Base-by-base conservation (phyloP, 768 basidiomycete genomes). In the Lentinus tigrinus region DNA sequence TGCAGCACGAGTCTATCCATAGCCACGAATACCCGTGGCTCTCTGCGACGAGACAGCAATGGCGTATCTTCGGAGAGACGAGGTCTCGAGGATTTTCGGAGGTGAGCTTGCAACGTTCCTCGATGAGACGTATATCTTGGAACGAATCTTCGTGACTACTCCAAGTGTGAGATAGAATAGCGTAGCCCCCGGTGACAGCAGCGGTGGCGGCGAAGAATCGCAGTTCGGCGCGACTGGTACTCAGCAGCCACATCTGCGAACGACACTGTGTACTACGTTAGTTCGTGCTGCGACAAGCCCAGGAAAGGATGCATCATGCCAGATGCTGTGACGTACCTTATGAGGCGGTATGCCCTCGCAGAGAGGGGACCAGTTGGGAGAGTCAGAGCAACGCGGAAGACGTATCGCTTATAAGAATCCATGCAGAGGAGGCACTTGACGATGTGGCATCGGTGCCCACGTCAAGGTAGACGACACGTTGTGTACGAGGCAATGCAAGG, bases 1-100 rank as follows among this genome's bases (percentile, higher is more conserved):
- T 56, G 38, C 54, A 56, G 37, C 47, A 48, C 21, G 54, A 48
- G 39, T 56, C 56, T 28, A 47, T 46, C 56, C 56, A 57, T 19
- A 21, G 42, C 56, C 56, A 57, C 9, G 10, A 16, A 31, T 40
- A 49, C 9, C 54, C 54, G 26, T 54, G 36, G 23, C 26, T 21
- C 19, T 40, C 46, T 21, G 54, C 38, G 21, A 37, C 9, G 10
- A 28, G 28, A 26, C 47, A 49, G 47, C 13, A 49, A 17, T 34
- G 36, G 27, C 37, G 8, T 47, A 56, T 49, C 47, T 56, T 56
- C 36, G 19, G 26, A n/a, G 37, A 40, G 2, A 39, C 46, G 47
- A 23, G 53, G 43, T 43, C 37, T 34, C 54, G 54, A 11, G 47
- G 43, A 31, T 54, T 54, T 7, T 38, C 13, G n/a, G n/a, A n/a